phyloP scores from a whole-genome alignment of 208 protist genomes.

The Trypanosoma brucei region DNA sequence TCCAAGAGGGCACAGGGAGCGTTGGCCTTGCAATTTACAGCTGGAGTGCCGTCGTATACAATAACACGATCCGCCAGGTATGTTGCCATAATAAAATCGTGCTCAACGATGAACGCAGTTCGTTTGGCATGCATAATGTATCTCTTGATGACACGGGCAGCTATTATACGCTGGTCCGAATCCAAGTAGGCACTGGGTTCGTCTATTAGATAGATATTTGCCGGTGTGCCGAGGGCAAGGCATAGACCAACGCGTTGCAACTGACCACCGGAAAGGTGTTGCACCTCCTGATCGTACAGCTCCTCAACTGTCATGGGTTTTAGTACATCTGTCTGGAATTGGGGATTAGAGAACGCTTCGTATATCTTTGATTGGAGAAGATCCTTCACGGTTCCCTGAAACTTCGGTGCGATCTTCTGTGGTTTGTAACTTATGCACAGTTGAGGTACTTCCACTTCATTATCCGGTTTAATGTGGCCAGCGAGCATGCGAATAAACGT shows the following conservation, averaged over 20 bases:
- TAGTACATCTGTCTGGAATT: conserved; percentile 98
- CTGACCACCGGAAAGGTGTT: conserved; percentile 99
- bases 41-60: conserved; percentile 98
- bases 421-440: conserved; percentile 99
- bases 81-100: conserved; percentile 99
- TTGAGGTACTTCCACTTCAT: conserved; percentile 88
- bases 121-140: conserved; percentile 99
- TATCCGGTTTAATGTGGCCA: conserved; percentile 90
- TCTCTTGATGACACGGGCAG: conserved; percentile 97
- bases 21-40: conserved; percentile 92
- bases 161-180: conserved; percentile 99
- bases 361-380: conserved; percentile 97
- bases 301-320: conserved; percentile 98
- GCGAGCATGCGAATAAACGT: conserved; percentile 99
- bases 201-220: conserved; percentile 99
- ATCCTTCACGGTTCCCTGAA: conserved; percentile 93
- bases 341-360: conserved; percentile 94
- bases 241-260: conserved; percentile 99
- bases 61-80: conserved; percentile 99
- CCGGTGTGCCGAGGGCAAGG: conserved; percentile 97
- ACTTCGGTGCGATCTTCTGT: conserved; percentile 99
- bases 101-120: conserved; percentile 99
- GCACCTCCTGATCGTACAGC: conserved; percentile 96
- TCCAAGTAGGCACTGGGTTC: conserved; percentile 99
- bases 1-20: conserved; percentile 77